A percentile compares a stretch with the other conserved stretches of the same genome.
These are phyloP conservation scores for Nicotiana tomentosiformis DNA, from an alignment of 257 asterid species.

Conservation along the genomic window DNA sequence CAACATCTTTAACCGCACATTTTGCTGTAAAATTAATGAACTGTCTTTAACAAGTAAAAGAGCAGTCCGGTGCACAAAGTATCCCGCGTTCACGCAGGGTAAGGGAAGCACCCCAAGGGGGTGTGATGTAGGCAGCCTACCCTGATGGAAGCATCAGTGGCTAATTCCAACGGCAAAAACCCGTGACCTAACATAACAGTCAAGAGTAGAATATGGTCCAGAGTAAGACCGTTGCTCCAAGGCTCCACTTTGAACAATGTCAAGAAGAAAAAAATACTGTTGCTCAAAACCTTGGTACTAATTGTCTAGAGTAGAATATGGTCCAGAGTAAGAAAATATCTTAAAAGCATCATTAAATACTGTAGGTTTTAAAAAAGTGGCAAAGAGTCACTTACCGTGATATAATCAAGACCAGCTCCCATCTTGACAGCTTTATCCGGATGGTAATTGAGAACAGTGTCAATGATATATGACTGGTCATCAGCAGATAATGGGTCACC, in stretches of 20 bases:
- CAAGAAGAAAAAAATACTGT: background rate
- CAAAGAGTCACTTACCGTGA: constrained; percentile 49
- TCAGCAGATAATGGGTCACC: constrained; percentile 76
- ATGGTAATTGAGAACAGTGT: constrained; percentile 70
- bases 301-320: background rate
- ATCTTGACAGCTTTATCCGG: constrained; percentile 76
- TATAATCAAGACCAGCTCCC: constrained; percentile 69
- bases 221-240: no score
- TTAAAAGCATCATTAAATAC: background rate
- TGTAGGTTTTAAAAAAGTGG: background rate
- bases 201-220: no score
- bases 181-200: no score
- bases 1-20: background rate
- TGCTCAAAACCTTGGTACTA: background rate
- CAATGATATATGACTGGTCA: constrained; percentile 69
- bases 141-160: no score
- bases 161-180: no score
- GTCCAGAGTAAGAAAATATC: background rate
- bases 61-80: no score
- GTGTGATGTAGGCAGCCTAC: no score
- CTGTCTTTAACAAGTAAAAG: background rate
- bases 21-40: background rate
- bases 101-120: no score
- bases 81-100: no score
- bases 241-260: no score